These are phyloP conservation scores for Cadophora gregata DNA, from an alignment of 2,329 filamentous ascomycete species.

Conservation along the genomic window DNA sequence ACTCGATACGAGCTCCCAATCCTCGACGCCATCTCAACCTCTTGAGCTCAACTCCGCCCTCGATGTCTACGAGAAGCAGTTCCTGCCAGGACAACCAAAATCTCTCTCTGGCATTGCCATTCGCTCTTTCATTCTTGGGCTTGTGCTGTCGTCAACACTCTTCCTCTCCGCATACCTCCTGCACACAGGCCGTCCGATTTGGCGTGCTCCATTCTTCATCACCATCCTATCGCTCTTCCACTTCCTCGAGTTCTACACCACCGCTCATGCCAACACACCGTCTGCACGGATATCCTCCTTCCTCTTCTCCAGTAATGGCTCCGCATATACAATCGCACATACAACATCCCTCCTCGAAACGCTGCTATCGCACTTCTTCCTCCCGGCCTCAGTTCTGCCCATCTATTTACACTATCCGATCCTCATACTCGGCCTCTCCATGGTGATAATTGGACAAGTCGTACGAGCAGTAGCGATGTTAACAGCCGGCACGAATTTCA, in stretches of 20 bases:
- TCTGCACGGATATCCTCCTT: constrained; percentile 77
- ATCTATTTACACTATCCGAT: constrained; percentile 46
- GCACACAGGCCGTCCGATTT: constrained; percentile 46
- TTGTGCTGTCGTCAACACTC: constrained; percentile 32
- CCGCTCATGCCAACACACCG: constrained; percentile 81
- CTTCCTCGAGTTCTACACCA: constrained; percentile 95
- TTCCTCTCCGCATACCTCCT: constrained; percentile 38
- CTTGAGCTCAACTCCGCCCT: constrained; percentile 36
- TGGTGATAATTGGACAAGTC: constrained; percentile 74
- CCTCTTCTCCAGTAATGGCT: constrained; percentile 84
- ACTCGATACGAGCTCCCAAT: background rate
- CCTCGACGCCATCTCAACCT: constrained; percentile 18
- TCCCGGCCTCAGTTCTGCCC: constrained; percentile 49
- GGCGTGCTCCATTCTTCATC: constrained; percentile 72
- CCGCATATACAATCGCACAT: constrained; percentile 84
- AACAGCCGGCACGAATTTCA: constrained; percentile 89
- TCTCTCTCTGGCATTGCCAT: constrained; percentile 48
- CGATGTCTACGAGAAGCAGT: constrained; percentile 40
- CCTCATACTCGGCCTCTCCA: constrained; percentile 60
- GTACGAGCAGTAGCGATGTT: constrained; percentile 86
- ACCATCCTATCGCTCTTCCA: constrained; percentile 79
- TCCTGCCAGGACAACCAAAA: constrained; percentile 37
- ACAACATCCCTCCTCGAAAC: constrained; percentile 76
- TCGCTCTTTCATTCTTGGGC: constrained; percentile 45
- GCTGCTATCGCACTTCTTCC: constrained; percentile 62